Evolutionary conservation across 2,329 filamentous ascomycete genomes (phyloP).

Genomic region (Spiromastix sp.): DNA sequence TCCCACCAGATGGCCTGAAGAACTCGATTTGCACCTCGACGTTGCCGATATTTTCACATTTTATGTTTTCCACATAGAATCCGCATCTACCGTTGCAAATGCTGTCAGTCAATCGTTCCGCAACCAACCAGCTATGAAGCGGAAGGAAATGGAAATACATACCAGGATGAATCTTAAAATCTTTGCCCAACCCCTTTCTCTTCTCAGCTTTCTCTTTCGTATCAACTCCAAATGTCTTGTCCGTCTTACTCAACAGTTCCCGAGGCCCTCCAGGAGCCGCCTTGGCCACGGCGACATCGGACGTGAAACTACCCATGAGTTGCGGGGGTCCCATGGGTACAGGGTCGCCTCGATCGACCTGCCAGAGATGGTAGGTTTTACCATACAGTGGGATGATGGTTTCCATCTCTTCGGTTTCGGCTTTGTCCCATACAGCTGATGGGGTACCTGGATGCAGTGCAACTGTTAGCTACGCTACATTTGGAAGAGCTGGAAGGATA

Average conservation of each 20-base stretch:
- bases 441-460: constrained; percentile 26
- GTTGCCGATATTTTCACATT: no score
- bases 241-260: constrained; percentile 38
- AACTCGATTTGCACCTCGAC: no score
- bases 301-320: constrained; percentile 52
- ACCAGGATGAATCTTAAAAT: constrained; percentile 24
- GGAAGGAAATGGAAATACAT: constrained; percentile 9
- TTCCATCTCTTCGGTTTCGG: constrained; percentile 73
- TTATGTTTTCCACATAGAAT: constrained; percentile 19
- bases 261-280: constrained; percentile 20
- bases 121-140: constrained; percentile 1
- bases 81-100: constrained; percentile 21
- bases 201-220: constrained; percentile 42
- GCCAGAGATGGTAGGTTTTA: constrained; percentile 80
- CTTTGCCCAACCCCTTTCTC: constrained; percentile 29
- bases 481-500: background rate
- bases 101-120: background rate
- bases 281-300: constrained; percentile 17
- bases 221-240: constrained; percentile 45
- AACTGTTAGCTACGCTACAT: constrained; percentile 23
- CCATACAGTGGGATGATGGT: constrained; percentile 66
- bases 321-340: constrained; percentile 51
- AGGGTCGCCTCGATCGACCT: constrained; percentile 62
- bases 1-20: no score
- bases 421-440: constrained; percentile 57